Conservation (phyloP, 106 monocot genomes). For the Dioscorea alata region DNA sequence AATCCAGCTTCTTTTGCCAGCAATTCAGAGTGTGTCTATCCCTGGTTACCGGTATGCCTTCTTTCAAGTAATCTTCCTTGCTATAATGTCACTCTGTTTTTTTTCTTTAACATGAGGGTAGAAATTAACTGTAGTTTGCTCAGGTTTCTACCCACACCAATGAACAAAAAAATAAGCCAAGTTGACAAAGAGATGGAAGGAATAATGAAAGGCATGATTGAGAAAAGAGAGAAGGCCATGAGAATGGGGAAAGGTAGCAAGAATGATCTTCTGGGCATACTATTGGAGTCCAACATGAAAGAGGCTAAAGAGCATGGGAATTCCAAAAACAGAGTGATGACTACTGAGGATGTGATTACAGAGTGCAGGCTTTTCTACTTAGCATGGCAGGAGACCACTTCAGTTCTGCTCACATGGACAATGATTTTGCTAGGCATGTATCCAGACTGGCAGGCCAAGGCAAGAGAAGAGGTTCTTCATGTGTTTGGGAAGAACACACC, state of each 20-base stretch:
- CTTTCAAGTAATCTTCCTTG: slow-evolving; percentile 14
- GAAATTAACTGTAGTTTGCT: too few species aligned
- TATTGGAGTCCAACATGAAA: slow-evolving; percentile 33
- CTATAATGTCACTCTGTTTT: neutral
- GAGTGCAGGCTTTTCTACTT: slow-evolving; percentile 84
- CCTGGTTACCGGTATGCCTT: slow-evolving; percentile 37
- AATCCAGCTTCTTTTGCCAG: slow-evolving; percentile 18
- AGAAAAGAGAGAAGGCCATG: slow-evolving; percentile 39
- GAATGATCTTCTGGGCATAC: slow-evolving; percentile 24
- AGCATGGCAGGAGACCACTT: slow-evolving; percentile 60
- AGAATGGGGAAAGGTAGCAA: slow-evolving; percentile 10
- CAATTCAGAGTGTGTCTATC: slow-evolving; percentile 12
- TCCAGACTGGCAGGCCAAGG: slow-evolving; percentile 42
- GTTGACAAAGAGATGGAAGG: slow-evolving; percentile 21
- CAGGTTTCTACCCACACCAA: slow-evolving; percentile 44
- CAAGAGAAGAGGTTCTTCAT: slow-evolving; percentile 50
- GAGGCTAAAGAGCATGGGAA: neutral
- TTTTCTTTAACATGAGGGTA: neutral
- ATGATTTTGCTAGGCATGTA: slow-evolving; percentile 49
- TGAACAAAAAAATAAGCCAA: slow-evolving; percentile 30
- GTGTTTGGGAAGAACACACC: slow-evolving; percentile 23
- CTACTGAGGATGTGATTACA: slow-evolving; percentile 54
- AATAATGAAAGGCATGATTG: slow-evolving; percentile 39
- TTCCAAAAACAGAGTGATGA: slow-evolving; percentile 11
- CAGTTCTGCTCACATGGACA: slow-evolving; percentile 44